phyloP scores from a whole-genome alignment of 495 filamentous ascomycete genomes.

The Penicillium mononematosum region DNA sequence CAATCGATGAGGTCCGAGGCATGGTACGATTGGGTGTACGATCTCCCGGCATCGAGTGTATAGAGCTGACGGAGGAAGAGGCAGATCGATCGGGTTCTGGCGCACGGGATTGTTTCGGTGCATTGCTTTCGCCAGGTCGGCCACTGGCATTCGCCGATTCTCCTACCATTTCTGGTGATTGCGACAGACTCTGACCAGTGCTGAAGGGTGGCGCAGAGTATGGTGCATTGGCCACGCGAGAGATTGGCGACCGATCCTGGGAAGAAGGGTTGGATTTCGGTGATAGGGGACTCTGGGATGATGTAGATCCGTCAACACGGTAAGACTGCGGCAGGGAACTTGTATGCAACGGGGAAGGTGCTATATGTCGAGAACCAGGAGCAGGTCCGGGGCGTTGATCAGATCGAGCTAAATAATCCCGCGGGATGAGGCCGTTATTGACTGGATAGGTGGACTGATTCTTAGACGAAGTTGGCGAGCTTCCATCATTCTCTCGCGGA shows the following conservation, averaged over 20 bases:
- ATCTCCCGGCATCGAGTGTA: constrained; percentile 33
- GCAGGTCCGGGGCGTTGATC: constrained; percentile 28
- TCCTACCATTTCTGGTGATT: constrained; percentile 19
- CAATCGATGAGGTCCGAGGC: constrained; percentile 88
- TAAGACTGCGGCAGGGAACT: constrained; percentile 30
- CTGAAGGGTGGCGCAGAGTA: constrained; percentile 34
- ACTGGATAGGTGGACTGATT: constrained; percentile 18
- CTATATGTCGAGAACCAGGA: constrained; percentile 34
- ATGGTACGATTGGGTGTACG: constrained; percentile 45
- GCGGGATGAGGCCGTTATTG: constrained; percentile 32
- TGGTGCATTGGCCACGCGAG: constrained; percentile 34
- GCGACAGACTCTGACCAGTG: constrained; percentile 19
- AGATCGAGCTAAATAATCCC: constrained; percentile 36
- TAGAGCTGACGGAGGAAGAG: constrained; percentile 36
- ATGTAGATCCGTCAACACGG: constrained; percentile 24
- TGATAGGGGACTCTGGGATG: constrained; percentile 35
- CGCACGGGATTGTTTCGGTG: constrained; percentile 27
- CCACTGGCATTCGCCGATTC: constrained; percentile 25
- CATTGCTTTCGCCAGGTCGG: constrained; percentile 19
- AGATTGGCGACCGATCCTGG: constrained; percentile 24
- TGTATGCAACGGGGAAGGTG: constrained; percentile 39
- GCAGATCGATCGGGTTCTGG: constrained; percentile 34
- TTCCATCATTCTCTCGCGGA: constrained; percentile 35
- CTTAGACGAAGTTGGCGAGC: constrained; percentile 20
- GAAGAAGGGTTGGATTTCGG: constrained; percentile 29